These are phyloP conservation scores for Lipomyces sp. DNA, from an alignment of 805 yeast species.

Conservation along the genomic window DNA sequence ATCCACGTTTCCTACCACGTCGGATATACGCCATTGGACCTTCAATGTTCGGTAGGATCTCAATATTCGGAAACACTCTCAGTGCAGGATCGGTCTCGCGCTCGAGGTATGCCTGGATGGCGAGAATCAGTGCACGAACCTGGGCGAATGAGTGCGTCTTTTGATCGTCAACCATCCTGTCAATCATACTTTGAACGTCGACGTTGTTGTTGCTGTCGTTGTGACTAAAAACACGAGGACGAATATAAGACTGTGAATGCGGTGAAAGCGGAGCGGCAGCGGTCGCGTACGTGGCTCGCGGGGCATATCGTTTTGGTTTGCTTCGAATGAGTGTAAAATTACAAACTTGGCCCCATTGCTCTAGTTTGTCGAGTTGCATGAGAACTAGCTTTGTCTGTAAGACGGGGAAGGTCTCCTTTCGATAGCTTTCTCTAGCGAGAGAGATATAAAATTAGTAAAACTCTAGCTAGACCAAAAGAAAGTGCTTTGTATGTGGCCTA, in stretches of 20 bases:
- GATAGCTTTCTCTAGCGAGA: conserved; percentile 28
- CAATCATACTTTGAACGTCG: background rate
- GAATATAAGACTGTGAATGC: background rate
- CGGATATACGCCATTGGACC: conserved; percentile 16
- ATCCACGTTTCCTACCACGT: conserved; percentile 8
- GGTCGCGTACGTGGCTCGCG: background rate
- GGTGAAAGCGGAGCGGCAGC: background rate
- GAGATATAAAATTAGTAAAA: too few relatives aligned
- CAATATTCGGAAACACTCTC: conserved; percentile 28
- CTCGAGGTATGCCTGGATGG: conserved; percentile 13
- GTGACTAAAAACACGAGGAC: background rate
- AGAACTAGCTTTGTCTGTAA: conserved; percentile 30
- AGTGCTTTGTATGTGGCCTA: background rate
- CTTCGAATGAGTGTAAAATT: conserved; percentile 23
- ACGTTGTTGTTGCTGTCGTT: background rate
- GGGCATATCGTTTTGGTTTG: conserved; percentile 1
- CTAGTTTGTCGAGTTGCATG: conserved; percentile 32
- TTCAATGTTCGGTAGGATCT: conserved; percentile 27
- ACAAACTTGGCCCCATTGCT: conserved; percentile 31
- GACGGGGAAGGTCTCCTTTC: conserved; percentile 30
- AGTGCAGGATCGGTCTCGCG: conserved; percentile 10
- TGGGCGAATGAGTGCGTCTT: conserved; percentile 14
- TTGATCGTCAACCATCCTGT: background rate
- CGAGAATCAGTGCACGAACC: conserved; percentile 14
- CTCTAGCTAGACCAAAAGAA: background rate